These are phyloP conservation scores for Handroanthus guayacan DNA, from an alignment of 257 asterid genomes.

Conservation along the genomic window DNA sequence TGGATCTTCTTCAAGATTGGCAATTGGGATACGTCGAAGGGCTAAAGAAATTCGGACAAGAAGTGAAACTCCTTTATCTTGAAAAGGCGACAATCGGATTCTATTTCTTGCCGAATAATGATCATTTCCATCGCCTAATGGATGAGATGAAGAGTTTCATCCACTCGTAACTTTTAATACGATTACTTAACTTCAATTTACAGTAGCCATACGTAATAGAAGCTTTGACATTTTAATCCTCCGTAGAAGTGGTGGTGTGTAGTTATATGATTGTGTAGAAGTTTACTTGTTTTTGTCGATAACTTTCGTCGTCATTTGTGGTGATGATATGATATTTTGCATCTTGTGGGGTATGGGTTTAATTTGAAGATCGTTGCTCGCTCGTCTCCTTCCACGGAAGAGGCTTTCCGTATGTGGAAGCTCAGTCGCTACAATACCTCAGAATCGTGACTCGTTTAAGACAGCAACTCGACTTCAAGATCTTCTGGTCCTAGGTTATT, in stretches of 20 bases:
- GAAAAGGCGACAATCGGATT: conserved; percentile 85
- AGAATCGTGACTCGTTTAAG: conserved; percentile 23
- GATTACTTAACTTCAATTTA: conserved; percentile 36
- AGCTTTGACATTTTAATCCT: conserved; percentile 41
- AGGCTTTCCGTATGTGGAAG: conserved; percentile 18
- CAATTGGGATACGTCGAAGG: conserved; percentile 76
- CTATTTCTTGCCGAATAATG: conserved; percentile 86
- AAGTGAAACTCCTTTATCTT: conserved; percentile 63
- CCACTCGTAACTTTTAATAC: conserved; percentile 47
- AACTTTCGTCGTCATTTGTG: conserved; percentile 26
- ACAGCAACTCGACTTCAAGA: not conserved
- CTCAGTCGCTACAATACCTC: conserved; percentile 13
- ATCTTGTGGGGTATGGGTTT: conserved; percentile 23
- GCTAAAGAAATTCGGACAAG: conserved; percentile 51
- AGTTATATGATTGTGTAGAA: conserved; percentile 53
- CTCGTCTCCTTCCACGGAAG: conserved; percentile 21
- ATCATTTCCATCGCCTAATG: conserved; percentile 70
- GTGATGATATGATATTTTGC: conserved; percentile 37
- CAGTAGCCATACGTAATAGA: conserved; percentile 46
- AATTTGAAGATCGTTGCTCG: conserved; percentile 14
- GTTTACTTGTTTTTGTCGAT: conserved; percentile 25
- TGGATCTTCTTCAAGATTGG: conserved; percentile 88
- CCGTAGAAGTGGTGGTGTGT: conserved; percentile 48
- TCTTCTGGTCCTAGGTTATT: not conserved
- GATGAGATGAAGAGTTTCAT: conserved; percentile 63